phyloP scores from a whole-genome alignment of 2,329 filamentous ascomycete species.

The Trichophyton schoenleinii region DNA sequence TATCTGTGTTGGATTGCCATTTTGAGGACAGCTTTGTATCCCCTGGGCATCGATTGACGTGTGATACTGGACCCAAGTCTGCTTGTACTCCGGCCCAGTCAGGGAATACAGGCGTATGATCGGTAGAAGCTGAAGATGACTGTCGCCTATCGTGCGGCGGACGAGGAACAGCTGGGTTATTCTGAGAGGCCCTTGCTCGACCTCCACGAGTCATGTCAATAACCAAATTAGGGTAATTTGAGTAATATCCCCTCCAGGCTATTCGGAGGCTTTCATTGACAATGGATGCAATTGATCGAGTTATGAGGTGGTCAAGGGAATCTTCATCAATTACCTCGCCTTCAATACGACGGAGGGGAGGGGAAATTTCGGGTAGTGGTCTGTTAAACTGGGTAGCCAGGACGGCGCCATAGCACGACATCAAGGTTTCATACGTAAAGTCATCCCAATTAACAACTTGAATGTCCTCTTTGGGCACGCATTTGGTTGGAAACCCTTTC shows the following conservation, averaged over 20 bases:
- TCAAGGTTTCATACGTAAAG: slow-evolving; percentile 8
- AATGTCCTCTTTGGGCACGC: not conserved
- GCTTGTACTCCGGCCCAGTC: not conserved
- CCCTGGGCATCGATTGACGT: not conserved
- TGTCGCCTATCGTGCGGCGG: not conserved
- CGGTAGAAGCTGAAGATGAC: not conserved
- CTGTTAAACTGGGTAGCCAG: not conserved
- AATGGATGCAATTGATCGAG: not conserved
- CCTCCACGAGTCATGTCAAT: slow-evolving; percentile 10
- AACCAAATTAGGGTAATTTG: not conserved
- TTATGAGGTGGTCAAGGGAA: slow-evolving; percentile 8
- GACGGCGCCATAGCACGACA: slow-evolving; percentile 7
- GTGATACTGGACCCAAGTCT: not conserved
- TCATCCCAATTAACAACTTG: not conserved
- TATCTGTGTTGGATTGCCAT: not conserved
- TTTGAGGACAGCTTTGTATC: not conserved
- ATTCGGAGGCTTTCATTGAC: slow-evolving; percentile 3
- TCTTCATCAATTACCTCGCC: slow-evolving; percentile 9
- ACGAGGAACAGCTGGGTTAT: not conserved
- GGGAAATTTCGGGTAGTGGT: not conserved
- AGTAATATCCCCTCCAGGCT: not conserved
- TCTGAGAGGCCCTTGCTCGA: not conserved
- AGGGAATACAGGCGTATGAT: not conserved
- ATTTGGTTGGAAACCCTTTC: not conserved
- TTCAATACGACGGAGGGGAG: not conserved